These are phyloP conservation scores for Fusarium sp. DNA, from an alignment of 2,329 filamentous ascomycete species.

Conservation along the genomic window DNA sequence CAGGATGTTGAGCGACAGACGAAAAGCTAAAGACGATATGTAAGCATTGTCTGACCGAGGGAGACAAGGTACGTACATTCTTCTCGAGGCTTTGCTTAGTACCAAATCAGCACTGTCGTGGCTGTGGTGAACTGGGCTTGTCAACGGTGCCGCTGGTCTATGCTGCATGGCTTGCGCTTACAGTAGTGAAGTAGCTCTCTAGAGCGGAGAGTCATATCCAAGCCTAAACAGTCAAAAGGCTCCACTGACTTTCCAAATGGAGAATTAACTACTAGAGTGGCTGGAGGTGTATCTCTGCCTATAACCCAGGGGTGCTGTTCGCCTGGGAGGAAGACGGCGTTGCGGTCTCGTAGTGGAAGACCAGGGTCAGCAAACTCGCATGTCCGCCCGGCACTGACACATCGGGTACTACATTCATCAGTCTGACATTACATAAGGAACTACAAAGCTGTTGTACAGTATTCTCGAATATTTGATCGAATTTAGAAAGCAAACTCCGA, in stretches of 20 bases:
- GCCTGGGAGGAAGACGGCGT: slow-evolving; percentile 32
- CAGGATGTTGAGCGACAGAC: slow-evolving; percentile 33
- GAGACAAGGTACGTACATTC: neutral
- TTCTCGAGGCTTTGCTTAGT: slow-evolving; percentile 10
- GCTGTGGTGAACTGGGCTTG: slow-evolving; percentile 30
- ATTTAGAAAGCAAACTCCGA: neutral
- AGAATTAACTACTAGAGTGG: neutral
- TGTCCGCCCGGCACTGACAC: slow-evolving; percentile 6
- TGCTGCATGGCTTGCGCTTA: slow-evolving; percentile 1
- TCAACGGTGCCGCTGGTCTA: neutral
- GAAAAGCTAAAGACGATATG: slow-evolving; percentile 3
- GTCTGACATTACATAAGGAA: neutral
- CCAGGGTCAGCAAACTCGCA: slow-evolving; percentile 36
- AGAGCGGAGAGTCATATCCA: slow-evolving; percentile 43
- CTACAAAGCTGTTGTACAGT: accelerated
- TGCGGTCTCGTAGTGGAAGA: slow-evolving; percentile 43
- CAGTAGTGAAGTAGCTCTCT: slow-evolving; percentile 44
- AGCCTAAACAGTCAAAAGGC: slow-evolving; percentile 36
- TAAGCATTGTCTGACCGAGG: accelerated
- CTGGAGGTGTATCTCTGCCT: neutral
- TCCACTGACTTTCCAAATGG: slow-evolving; percentile 20
- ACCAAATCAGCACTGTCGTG: slow-evolving; percentile 9
- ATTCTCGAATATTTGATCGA: neutral
- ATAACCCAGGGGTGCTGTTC: slow-evolving; percentile 42
- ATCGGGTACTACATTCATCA: slow-evolving; percentile 18